These are phyloP conservation scores for Neofusicoccum parvum DNA, from an alignment of 2,329 filamentous ascomycete genomes.

Conservation along the genomic window DNA sequence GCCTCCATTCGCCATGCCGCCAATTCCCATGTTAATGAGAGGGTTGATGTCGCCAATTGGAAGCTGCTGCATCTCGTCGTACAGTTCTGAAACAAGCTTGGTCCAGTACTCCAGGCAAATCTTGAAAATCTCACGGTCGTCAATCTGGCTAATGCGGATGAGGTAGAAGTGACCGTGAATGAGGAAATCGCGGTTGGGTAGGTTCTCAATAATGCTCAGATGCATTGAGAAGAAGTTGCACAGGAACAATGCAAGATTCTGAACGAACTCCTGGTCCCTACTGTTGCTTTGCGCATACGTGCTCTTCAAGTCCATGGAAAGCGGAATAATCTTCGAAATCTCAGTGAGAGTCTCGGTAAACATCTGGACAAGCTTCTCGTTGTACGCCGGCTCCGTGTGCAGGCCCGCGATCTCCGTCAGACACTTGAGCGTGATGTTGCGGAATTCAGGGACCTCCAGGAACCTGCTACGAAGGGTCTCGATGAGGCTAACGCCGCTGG, in stretches of 20 bases:
- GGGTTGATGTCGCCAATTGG: constrained; percentile 93
- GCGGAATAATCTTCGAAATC: constrained; percentile 89
- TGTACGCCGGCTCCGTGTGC: constrained; percentile 83
- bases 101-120: constrained; percentile 99
- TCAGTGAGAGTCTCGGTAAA: constrained; percentile 95
- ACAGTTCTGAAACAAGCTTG: constrained; percentile 94
- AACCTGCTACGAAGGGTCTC: constrained; percentile 92
- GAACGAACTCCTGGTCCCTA: constrained; percentile 94
- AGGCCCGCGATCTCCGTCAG: constrained; percentile 95
- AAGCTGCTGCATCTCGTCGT: constrained; percentile 97
- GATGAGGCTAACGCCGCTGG: constrained; percentile 66
- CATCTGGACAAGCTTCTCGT: constrained; percentile 96
- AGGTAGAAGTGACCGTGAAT: constrained; percentile 97
- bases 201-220: constrained; percentile 84
- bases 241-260: constrained; percentile 92
- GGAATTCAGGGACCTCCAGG: constrained; percentile 89
- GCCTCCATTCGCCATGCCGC: constrained; percentile 70
- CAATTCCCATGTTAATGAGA: constrained; percentile 75
- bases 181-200: constrained; percentile 92
- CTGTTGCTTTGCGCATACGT: constrained; percentile 92
- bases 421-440: constrained; percentile 94
- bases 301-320: constrained; percentile 84
- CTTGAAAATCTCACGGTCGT: constrained; percentile 99
- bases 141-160: constrained; percentile 97
- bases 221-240: constrained; percentile 97